phyloP scores from a whole-genome alignment of 2,329 filamentous ascomycete genomes.

The Diaporthe humulicola region DNA sequence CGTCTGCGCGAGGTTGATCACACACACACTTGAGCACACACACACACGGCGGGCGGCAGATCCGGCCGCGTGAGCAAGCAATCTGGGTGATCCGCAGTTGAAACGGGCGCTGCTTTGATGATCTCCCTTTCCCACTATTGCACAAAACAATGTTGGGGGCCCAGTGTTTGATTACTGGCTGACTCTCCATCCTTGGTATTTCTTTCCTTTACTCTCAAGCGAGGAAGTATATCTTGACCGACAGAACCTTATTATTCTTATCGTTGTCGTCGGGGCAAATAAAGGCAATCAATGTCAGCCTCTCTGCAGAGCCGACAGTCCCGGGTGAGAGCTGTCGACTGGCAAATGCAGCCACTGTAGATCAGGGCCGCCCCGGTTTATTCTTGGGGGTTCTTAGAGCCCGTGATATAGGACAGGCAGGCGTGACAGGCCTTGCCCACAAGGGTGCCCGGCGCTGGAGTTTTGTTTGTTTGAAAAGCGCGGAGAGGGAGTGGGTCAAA shows the following conservation, averaged over 20 bases:
- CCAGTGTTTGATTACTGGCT: neutral
- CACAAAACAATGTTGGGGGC: constrained; percentile 1
- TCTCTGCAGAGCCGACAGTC: neutral
- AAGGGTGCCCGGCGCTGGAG: constrained; percentile 22
- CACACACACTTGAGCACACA: neutral
- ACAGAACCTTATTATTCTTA: constrained; percentile 3
- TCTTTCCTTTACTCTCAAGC: neutral
- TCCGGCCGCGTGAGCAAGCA: constrained; percentile 5
- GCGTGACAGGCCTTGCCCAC: neutral
- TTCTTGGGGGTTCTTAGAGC: neutral
- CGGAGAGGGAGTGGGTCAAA: constrained; percentile 7
- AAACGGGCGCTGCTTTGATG: constrained; percentile 25
- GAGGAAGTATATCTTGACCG: neutral
- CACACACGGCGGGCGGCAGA: constrained; percentile 6
- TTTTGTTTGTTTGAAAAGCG: constrained; percentile 17
- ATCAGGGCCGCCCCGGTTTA: constrained; percentile 2
- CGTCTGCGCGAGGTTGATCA: neutral
- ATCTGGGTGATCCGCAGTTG: constrained; percentile 27
- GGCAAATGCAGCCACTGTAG: constrained; percentile 9
- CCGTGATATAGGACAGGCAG: constrained; percentile 19
- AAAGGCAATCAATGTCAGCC: constrained; percentile 14
- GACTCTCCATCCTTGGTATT: too few species aligned
- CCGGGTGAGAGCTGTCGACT: neutral
- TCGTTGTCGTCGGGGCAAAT: neutral
- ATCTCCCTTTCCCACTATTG: constrained; percentile 14